phyloP scores from a whole-genome alignment of 345 rosid species.

The Lepidium sativum region DNA sequence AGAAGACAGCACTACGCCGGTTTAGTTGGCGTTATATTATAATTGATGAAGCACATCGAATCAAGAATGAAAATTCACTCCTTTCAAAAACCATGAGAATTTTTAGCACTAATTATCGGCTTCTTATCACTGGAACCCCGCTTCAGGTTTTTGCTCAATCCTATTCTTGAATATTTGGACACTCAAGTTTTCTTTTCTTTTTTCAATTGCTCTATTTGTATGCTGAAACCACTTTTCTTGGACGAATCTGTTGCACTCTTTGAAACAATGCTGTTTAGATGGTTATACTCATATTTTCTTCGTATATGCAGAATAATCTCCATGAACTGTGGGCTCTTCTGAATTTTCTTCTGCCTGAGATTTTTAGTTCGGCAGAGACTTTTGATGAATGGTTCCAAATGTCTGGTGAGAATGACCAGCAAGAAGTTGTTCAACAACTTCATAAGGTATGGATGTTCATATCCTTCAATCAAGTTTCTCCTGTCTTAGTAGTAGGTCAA shows the following conservation, averaged over 20 bases:
- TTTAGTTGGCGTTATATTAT: conserved; percentile 98
- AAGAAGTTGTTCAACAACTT: conserved; percentile 98
- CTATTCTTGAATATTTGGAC: not conserved
- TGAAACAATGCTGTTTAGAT: not conserved
- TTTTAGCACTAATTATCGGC: conserved; percentile 84
- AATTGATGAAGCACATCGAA: conserved; percentile 98
- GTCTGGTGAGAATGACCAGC: conserved; percentile 99
- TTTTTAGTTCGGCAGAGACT: conserved; percentile 97
- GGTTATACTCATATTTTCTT: conserved; percentile 2
- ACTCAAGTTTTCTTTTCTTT: not conserved
- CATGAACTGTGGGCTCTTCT: conserved; percentile 99
- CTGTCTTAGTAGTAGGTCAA: not conserved
- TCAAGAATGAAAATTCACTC: conserved; percentile 93
- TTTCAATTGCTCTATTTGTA: not conserved
- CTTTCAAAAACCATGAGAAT: conserved; percentile 98
- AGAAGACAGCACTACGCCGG: conserved; percentile 79
- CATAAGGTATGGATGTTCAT: conserved; percentile 67
- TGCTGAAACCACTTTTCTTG: not conserved
- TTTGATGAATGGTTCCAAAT: conserved; percentile 99
- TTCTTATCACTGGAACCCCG: conserved; percentile 95
- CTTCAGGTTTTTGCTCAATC: conserved; percentile 67
- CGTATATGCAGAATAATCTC: conserved; percentile 84
- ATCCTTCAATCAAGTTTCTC: not conserved
- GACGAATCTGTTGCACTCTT: not conserved
- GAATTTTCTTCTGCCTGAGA: conserved; percentile 92